These are phyloP conservation scores for Coemansia sp. DNA, from an alignment of 192 early-diverging fungal genomes.

Conservation along the genomic window DNA sequence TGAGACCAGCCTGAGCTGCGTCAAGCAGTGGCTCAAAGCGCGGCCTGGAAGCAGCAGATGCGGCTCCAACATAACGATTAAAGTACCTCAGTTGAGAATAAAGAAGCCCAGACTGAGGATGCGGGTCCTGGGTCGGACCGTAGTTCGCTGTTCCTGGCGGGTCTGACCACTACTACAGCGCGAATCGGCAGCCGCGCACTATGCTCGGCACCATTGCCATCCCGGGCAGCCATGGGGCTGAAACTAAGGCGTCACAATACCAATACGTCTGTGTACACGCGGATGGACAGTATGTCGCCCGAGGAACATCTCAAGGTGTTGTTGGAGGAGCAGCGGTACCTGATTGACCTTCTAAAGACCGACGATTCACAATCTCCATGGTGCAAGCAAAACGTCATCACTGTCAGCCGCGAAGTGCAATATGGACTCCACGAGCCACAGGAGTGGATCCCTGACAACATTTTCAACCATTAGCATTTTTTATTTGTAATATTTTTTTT, in stretches of 20 bases:
- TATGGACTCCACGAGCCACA: constrained; percentile 21
- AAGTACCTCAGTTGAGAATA: constrained; percentile 65
- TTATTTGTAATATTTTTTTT: background rate
- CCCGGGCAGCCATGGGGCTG: background rate
- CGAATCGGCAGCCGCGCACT: background rate
- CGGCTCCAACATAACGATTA: constrained; percentile 72
- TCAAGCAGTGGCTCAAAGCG: constrained; percentile 65
- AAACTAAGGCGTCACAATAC: constrained; percentile 30
- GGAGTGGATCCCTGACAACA: constrained; percentile 33
- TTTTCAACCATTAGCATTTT: constrained; percentile 26
- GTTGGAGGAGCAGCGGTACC: constrained; percentile 43
- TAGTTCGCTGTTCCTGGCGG: constrained; percentile 40
- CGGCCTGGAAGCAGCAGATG: constrained; percentile 70
- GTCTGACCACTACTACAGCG: too few species aligned
- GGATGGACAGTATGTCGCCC: constrained; percentile 32
- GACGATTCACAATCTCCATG: constrained; percentile 50
- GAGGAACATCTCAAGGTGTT: constrained; percentile 32
- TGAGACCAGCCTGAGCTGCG: constrained; percentile 77
- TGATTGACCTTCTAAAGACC: constrained; percentile 40
- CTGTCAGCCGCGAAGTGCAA: constrained; percentile 44
- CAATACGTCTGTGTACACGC: constrained; percentile 50
- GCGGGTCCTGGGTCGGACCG: background rate
- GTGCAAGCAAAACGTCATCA: constrained; percentile 24
- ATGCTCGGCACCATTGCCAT: background rate
- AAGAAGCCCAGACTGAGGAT: background rate